A percentile compares a stretch with the other conserved stretches of the same genome.
Conservation (phyloP, 1,139 yeast species). For the Geotrichum cucujoidarum region DNA sequence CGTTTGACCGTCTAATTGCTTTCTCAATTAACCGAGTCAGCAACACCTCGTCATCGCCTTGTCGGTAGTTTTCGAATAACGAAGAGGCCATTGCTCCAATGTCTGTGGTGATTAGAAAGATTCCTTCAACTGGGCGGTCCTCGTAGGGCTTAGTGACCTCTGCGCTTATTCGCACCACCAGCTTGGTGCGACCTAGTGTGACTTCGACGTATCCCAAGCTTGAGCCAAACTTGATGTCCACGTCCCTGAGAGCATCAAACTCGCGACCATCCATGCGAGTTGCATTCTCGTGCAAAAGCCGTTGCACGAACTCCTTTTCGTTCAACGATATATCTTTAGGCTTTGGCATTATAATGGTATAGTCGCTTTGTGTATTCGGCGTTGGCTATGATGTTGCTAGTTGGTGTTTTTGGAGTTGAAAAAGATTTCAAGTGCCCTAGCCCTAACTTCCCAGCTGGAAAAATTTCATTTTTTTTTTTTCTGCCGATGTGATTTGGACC, state of each 20-base stretch:
- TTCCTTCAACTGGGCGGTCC: conserved; percentile 91
- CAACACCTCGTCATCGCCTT: conserved; percentile 71
- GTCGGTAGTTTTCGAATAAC: conserved; percentile 67
- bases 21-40: conserved; percentile 82
- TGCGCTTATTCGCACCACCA: conserved; percentile 75
- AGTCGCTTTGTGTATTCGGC: background rate
- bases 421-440: background rate
- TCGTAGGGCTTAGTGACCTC: conserved; percentile 79
- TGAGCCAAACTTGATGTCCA: conserved; percentile 58
- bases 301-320: conserved; percentile 58
- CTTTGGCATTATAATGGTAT: conserved; percentile 50
- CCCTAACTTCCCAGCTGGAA: background rate
- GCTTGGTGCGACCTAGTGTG: conserved; percentile 61
- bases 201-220: conserved; percentile 81
- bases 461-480: background rate
- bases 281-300: conserved; percentile 53
- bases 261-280: conserved; percentile 66
- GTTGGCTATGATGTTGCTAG: too few relatives aligned
- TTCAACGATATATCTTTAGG: conserved; percentile 60
- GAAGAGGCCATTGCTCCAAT: conserved; percentile 87
- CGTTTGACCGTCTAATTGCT: conserved; percentile 83
- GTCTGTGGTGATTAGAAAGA: conserved; percentile 78
- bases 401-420: too few relatives aligned
- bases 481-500: too few relatives aligned
- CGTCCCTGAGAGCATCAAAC: conserved; percentile 58